phyloP scores from a whole-genome alignment of 2,329 filamentous ascomycete genomes.

The Grosmannia serpens region DNA sequence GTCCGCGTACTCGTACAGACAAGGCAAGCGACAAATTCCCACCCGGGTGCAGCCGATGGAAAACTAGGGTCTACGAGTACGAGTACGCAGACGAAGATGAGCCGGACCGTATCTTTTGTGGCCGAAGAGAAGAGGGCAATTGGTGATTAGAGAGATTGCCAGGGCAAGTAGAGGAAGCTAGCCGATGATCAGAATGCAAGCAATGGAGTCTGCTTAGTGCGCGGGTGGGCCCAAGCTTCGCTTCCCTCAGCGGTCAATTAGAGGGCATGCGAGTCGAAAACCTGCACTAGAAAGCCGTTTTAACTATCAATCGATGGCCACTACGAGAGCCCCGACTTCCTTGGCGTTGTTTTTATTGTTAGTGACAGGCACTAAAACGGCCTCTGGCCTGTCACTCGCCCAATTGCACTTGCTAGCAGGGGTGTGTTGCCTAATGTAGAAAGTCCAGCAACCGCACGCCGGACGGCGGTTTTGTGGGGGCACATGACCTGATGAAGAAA shows the following conservation, averaged over 20 bases:
- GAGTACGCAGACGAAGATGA: background rate
- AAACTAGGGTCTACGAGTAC: background rate
- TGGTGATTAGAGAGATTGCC: background rate
- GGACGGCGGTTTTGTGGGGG: background rate
- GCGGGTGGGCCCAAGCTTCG: background rate
- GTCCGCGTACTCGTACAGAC: background rate
- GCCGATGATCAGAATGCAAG: background rate
- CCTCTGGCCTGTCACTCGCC: background rate
- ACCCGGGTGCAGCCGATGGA: background rate
- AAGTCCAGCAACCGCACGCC: background rate
- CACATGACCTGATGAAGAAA: background rate
- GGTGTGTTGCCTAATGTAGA: background rate
- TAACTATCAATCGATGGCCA: background rate
- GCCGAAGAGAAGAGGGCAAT: background rate
- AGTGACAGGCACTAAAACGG: background rate
- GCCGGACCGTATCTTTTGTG: background rate
- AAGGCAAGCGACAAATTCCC: background rate
- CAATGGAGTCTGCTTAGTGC: background rate
- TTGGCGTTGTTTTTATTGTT: background rate
- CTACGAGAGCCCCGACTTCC: background rate
- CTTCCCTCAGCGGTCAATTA: background rate
- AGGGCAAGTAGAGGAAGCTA: background rate
- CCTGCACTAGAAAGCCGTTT: too few species aligned
- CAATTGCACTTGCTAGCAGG: conserved; percentile 2
- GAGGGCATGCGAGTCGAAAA: too few species aligned